These are phyloP conservation scores for Byssothecium circinans DNA, from an alignment of 2,329 filamentous ascomycete species.

Conservation along the genomic window DNA sequence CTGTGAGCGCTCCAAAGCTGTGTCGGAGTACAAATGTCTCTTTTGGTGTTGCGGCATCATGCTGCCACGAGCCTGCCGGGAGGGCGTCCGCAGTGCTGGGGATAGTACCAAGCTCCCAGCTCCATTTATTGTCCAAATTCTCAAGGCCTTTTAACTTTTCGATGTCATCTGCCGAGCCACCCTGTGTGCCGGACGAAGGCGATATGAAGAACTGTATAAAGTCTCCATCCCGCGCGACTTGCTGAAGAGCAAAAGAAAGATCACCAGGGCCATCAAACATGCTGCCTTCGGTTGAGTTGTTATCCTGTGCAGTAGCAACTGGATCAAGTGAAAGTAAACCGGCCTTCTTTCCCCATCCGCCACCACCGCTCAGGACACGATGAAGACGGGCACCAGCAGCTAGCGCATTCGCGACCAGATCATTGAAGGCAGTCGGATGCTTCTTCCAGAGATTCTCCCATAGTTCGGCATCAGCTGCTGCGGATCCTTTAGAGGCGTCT, in stretches of 20 bases:
- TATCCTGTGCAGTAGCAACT: conserved; percentile 12
- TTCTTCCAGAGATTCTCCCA: conserved; percentile 25
- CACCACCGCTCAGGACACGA: conserved; percentile 71
- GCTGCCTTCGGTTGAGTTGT: conserved; percentile 2
- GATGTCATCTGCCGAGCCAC: conserved; percentile 1
- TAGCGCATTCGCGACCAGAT: conserved; percentile 22
- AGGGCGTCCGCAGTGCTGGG: conserved; percentile 50
- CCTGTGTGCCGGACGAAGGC: conserved; percentile 9
- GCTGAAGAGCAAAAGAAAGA: conserved; percentile 48
- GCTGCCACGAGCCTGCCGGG: conserved; percentile 25
- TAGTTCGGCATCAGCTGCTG: neutral
- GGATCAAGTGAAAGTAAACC: conserved; percentile 79
- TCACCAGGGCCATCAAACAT: conserved; percentile 25
- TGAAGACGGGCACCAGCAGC: conserved; percentile 45
- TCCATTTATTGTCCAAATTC: conserved; percentile 10
- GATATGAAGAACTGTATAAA: conserved; percentile 52
- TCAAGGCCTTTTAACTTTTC: neutral
- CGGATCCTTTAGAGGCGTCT: neutral
- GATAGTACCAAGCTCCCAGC: conserved; percentile 45
- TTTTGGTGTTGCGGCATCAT: conserved; percentile 7
- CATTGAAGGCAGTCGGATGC: conserved; percentile 24
- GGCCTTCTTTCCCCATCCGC: conserved; percentile 81
- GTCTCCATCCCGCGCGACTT: conserved; percentile 65
- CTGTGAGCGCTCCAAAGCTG: conserved; percentile 66
- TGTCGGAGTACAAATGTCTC: conserved; percentile 25